phyloP scores from a whole-genome alignment of 2,329 filamentous ascomycete species.

The Hansfordia pulvinata region DNA sequence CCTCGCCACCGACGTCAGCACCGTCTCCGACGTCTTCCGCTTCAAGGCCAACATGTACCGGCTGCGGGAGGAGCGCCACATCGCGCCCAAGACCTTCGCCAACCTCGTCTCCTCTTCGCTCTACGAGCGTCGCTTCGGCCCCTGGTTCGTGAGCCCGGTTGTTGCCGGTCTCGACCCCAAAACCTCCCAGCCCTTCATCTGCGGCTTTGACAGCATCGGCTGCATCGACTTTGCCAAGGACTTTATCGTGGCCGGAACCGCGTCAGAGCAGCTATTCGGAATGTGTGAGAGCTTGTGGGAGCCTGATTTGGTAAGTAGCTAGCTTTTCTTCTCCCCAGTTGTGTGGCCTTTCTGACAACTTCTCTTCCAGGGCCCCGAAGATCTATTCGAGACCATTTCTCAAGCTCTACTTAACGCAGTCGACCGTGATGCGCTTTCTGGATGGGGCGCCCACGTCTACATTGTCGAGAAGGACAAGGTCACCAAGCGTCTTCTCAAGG shows the following conservation, averaged over 20 bases:
- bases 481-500: slow-evolving; percentile 96
- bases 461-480: slow-evolving; percentile 99
- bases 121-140: slow-evolving; percentile 92
- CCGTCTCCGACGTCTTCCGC: slow-evolving; percentile 92
- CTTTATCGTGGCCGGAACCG: slow-evolving; percentile 95
- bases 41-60: slow-evolving; percentile 99
- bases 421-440: slow-evolving; percentile 89
- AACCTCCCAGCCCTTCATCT: slow-evolving; percentile 91
- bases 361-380: slow-evolving; percentile 59
- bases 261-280: slow-evolving; percentile 94
- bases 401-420: slow-evolving; percentile 92
- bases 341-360: slow-evolving; percentile 4
- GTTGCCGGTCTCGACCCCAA: slow-evolving; percentile 92
- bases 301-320: slow-evolving; percentile 68
- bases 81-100: slow-evolving; percentile 87
- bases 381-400: slow-evolving; percentile 96
- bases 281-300: slow-evolving; percentile 98
- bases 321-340: slow-evolving; percentile 1
- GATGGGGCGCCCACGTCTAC: slow-evolving; percentile 97
- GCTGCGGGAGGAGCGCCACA: slow-evolving; percentile 92
- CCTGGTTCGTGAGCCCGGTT: slow-evolving; percentile 91
- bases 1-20: slow-evolving; percentile 88
- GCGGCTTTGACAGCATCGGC: slow-evolving; percentile 96
- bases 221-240: slow-evolving; percentile 99
- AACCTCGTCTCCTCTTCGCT: slow-evolving; percentile 85